phyloP scores from a whole-genome alignment of 768 basidiomycete genomes.

The Boletus insuetus region DNA sequence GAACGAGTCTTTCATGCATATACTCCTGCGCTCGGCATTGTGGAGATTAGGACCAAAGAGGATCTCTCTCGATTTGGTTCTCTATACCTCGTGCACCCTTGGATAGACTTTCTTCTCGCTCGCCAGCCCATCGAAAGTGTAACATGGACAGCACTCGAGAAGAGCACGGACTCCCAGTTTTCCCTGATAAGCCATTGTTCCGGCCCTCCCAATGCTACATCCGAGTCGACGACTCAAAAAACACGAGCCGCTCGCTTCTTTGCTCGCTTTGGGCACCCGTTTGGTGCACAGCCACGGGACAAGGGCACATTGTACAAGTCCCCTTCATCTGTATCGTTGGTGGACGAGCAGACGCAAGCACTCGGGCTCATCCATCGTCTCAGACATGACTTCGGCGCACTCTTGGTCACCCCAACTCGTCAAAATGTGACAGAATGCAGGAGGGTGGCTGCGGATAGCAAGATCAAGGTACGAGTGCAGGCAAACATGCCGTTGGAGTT shows the following conservation, averaged over 20 bases:
- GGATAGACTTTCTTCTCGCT: conserved; percentile 11
- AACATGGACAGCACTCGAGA: not conserved
- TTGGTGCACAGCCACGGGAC: not conserved
- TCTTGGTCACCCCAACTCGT: not conserved
- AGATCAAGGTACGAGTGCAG: not conserved
- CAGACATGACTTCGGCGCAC: not conserved
- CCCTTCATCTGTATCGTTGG: not conserved
- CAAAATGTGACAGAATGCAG: not conserved
- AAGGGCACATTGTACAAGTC: not conserved
- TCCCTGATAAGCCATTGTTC: not conserved
- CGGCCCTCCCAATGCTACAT: not conserved
- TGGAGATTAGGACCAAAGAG: conserved; percentile 7
- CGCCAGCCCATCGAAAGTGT: not conserved
- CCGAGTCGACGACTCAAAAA: too few species aligned
- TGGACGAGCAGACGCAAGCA: not conserved
- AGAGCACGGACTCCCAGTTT: not conserved
- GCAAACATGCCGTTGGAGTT: not conserved
- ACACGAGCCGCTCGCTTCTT: not conserved
- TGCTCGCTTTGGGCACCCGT: not conserved
- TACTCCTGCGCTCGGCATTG: not conserved
- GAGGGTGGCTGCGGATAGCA: not conserved
- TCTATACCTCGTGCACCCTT: conserved; percentile 7
- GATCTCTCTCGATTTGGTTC: conserved; percentile 1
- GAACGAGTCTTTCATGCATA: not conserved
- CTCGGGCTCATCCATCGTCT: not conserved